Conservation (phyloP, 2,329 filamentous ascomycete species). For the Colletotrichum sojae region DNA sequence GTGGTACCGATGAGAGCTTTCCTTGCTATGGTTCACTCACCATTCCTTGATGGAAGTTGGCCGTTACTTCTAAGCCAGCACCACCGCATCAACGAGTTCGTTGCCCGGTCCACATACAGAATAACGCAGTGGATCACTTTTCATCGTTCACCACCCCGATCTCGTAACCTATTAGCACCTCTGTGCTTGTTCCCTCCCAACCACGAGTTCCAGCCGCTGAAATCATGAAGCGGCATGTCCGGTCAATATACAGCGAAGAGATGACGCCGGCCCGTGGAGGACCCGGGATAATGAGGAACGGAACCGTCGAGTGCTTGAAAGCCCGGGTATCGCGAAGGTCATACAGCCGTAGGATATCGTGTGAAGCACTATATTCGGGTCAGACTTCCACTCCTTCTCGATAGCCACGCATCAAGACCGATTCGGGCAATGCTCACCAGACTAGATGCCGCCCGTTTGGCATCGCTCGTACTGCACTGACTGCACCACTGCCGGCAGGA, state of each 20-base stretch:
- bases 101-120: neutral
- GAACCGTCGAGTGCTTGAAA: constrained; percentile 83
- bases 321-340: constrained; percentile 80
- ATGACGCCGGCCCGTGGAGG: constrained; percentile 88
- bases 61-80: neutral
- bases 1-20: neutral
- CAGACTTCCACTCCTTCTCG: constrained; percentile 7
- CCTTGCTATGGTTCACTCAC: neutral
- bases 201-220: constrained; percentile 92
- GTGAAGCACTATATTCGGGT: constrained; percentile 76
- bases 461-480: constrained; percentile 92
- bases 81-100: no score
- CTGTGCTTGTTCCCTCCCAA: constrained; percentile 93
- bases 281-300: constrained; percentile 96
- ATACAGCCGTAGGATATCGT: constrained; percentile 94
- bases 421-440: constrained; percentile 63
- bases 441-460: constrained; percentile 92
- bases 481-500: constrained; percentile 88
- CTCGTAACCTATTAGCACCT: constrained; percentile 95
- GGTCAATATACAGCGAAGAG: constrained; percentile 87
- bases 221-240: constrained; percentile 90
- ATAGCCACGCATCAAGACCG: constrained; percentile 9
- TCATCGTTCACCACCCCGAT: constrained; percentile 63
- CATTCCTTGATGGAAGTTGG: neutral
- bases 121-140: constrained; percentile 19